A percentile compares a stretch with the other conserved stretches of the same genome.
Conservation (phyloP, 176 grass and related monocot species). For the Carex kokanica region DNA sequence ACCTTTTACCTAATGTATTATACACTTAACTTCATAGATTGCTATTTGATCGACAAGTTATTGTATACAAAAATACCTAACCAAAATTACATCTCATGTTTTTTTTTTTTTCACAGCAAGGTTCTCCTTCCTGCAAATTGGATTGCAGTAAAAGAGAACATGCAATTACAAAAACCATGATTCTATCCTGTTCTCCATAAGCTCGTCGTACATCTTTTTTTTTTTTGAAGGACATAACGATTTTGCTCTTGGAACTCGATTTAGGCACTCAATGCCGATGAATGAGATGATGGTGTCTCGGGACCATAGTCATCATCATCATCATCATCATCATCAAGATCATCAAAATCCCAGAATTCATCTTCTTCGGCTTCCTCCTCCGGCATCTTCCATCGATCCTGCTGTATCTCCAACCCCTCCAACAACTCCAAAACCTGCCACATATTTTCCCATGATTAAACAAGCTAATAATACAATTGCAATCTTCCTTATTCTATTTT, state of each 20-base stretch:
- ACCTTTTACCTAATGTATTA: conserved; percentile 1
- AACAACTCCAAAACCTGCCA: conserved; percentile 77
- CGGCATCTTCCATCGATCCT: conserved; percentile 70
- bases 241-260: not conserved
- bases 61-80: conserved; percentile 9
- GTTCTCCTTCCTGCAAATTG: not conserved
- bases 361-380: conserved; percentile 36
- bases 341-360: conserved; percentile 54
- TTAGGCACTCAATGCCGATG: conserved; percentile 44
- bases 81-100: not conserved
- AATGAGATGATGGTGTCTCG: conserved; percentile 40
- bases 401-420: conserved; percentile 59
- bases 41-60: conserved; percentile 21
- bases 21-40: conserved; percentile 17
- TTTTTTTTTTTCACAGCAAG: not conserved
- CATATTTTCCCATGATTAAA: not conserved
- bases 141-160: not conserved
- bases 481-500: not conserved
- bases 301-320: conserved; percentile 29
- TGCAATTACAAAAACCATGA: not conserved
- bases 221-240: not conserved
- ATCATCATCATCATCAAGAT: conserved; percentile 59
- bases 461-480: not conserved
- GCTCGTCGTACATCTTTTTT: not conserved
- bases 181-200: not conserved